These are phyloP conservation scores for Platanus orientalis DNA, from an alignment of 164 flowering plant genomes.

Conservation along the genomic window DNA sequence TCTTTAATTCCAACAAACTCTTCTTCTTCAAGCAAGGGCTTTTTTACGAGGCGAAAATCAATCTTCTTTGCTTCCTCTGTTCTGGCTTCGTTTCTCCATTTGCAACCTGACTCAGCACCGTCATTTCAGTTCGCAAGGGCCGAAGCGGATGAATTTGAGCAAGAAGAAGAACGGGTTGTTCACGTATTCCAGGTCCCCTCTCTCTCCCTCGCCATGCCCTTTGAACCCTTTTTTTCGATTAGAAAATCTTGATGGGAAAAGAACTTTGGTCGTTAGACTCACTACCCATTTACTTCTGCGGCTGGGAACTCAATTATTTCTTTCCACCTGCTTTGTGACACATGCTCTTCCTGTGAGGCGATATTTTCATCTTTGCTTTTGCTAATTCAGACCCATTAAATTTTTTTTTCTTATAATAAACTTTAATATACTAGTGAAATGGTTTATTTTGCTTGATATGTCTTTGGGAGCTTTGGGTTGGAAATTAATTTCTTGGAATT, in stretches of 20 bases:
- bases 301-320: too few species aligned
- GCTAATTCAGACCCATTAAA: too few species aligned
- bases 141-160: conserved; percentile 37
- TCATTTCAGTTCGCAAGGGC: conserved; percentile 27
- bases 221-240: background rate
- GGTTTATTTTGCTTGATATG: too few species aligned
- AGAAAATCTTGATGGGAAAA: background rate
- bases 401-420: too few species aligned
- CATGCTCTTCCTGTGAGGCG: too few species aligned
- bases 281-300: background rate
- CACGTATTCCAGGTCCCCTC: conserved; percentile 41
- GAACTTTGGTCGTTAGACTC: too few species aligned
- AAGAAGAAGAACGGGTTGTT: conserved; percentile 49
- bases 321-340: too few species aligned
- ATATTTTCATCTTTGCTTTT: too few species aligned
- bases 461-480: background rate
- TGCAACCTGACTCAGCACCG: conserved; percentile 6
- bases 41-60: conserved; percentile 25
- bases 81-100: conserved; percentile 21
- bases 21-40: conserved; percentile 7
- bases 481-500: background rate
- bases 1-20: background rate
- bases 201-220: background rate
- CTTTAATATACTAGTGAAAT: too few species aligned
- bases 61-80: conserved; percentile 20